These are phyloP conservation scores for Thalassiosira ordinaria DNA, from an alignment of 352 stramenopile species.

Conservation along the genomic window DNA sequence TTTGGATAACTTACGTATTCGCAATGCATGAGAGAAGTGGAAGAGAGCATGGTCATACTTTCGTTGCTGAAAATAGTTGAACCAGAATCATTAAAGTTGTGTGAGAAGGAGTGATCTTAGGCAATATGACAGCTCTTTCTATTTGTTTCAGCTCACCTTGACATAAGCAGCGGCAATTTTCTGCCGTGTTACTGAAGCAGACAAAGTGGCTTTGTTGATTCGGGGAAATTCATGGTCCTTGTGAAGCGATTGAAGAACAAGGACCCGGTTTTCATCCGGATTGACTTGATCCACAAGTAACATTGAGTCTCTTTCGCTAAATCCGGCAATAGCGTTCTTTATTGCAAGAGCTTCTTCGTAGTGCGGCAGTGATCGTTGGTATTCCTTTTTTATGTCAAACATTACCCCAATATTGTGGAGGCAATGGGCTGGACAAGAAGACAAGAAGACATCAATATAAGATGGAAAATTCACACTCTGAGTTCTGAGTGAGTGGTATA, in stretches of 20 bases:
- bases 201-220: slow-evolving; percentile 56
- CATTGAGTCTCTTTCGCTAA: slow-evolving; percentile 25
- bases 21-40: slow-evolving; percentile 56
- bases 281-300: slow-evolving; percentile 27
- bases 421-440: slow-evolving; percentile 48
- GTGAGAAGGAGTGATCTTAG: too few relatives aligned
- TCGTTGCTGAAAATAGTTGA: slow-evolving; percentile 37
- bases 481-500: slow-evolving; percentile 6
- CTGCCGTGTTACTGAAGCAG: slow-evolving; percentile 55
- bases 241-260: slow-evolving; percentile 50
- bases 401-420: slow-evolving; percentile 64
- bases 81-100: background rate
- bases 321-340: slow-evolving; percentile 61
- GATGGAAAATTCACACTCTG: background rate
- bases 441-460: background rate
- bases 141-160: slow-evolving; percentile 57
- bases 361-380: slow-evolving; percentile 56
- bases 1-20: slow-evolving; percentile 48
- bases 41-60: slow-evolving; percentile 55
- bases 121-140: too few relatives aligned
- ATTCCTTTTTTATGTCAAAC: slow-evolving; percentile 67
- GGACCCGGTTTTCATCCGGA: slow-evolving; percentile 39
- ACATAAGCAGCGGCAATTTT: slow-evolving; percentile 58
- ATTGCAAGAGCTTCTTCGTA: slow-evolving; percentile 63
- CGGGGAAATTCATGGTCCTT: slow-evolving; percentile 46